These are phyloP conservation scores for Irpex rosettiformis DNA, from an alignment of 1,284 basidiomycete genomes.

Conservation along the genomic window DNA sequence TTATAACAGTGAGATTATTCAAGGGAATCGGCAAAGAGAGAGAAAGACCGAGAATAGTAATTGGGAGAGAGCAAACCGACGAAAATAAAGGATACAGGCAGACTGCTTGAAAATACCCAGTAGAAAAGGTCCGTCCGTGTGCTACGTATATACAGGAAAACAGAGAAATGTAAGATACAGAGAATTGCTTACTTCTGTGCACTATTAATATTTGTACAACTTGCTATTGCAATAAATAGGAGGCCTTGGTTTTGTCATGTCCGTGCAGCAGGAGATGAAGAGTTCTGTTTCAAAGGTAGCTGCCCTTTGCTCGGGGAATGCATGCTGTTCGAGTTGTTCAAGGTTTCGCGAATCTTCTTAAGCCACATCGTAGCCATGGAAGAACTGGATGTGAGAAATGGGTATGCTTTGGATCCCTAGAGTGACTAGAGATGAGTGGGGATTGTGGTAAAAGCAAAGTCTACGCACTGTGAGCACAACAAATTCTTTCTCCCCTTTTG, in stretches of 20 bases:
- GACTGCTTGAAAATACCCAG: background rate
- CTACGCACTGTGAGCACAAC: conserved; percentile 56
- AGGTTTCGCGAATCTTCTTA: conserved; percentile 44
- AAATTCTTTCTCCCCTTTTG: conserved; percentile 58
- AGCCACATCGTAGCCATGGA: conserved; percentile 44
- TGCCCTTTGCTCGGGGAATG: background rate
- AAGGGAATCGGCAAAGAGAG: background rate
- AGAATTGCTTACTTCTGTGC: background rate
- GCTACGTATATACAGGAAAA: conserved; percentile 2
- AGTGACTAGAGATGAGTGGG: conserved; percentile 2
- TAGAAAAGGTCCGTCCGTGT: conserved; percentile 3
- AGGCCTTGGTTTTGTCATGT: background rate
- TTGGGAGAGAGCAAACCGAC: background rate
- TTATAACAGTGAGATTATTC: background rate
- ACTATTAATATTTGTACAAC: background rate
- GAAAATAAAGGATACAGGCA: conserved; percentile 4
- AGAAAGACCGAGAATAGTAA: background rate
- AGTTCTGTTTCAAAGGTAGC: background rate
- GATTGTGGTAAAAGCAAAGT: conserved; percentile 7
- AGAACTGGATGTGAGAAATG: conserved; percentile 43
- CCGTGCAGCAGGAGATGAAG: background rate
- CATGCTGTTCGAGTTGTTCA: conserved; percentile 11
- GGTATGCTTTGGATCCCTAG: conserved; percentile 51
- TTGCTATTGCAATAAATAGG: background rate
- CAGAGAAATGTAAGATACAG: background rate